Evolutionary conservation across 2,329 filamentous ascomycete species (phyloP).

Genomic region (Cordyceps militaris): DNA sequence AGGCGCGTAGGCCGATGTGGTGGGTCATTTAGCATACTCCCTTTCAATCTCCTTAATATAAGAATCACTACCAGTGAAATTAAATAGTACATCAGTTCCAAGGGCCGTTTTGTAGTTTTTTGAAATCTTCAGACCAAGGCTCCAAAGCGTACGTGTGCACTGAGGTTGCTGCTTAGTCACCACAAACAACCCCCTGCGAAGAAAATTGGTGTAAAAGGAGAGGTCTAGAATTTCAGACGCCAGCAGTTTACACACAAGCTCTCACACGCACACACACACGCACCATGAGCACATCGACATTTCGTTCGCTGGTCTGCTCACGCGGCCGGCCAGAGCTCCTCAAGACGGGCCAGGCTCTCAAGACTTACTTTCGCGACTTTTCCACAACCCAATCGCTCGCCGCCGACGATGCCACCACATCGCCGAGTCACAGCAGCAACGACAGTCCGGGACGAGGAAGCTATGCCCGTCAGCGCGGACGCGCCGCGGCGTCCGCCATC

Average conservation of each 20-base stretch:
- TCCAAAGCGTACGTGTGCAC: too few species aligned
- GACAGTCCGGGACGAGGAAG: constrained; percentile 1
- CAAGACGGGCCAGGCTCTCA: constrained; percentile 25
- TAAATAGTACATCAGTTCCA: background rate
- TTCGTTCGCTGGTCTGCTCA: constrained; percentile 29
- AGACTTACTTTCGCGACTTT: constrained; percentile 29
- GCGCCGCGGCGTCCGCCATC: constrained; percentile 29
- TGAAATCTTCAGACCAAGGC: too few species aligned
- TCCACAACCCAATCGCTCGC: constrained; percentile 32
- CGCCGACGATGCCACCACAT: constrained; percentile 19
- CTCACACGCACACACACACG: constrained; percentile 15
- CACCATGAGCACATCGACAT: constrained; percentile 30
- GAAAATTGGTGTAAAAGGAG: constrained; percentile 6
- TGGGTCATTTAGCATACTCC: constrained; percentile 4
- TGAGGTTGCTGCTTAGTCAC: constrained; percentile 7
- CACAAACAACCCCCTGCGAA: background rate
- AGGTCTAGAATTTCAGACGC: background rate
- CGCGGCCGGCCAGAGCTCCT: constrained; percentile 29
- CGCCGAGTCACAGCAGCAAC: constrained; percentile 9
- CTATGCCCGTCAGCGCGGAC: constrained; percentile 25
- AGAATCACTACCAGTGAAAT: background rate
- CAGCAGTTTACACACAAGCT: background rate
- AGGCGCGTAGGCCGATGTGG: background rate
- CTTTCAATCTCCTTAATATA: constrained; percentile 5
- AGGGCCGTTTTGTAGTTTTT: background rate